Base-by-base conservation (phyloP, 2,329 filamentous ascomycete genomes). In the Penicillium italicum region DNA sequence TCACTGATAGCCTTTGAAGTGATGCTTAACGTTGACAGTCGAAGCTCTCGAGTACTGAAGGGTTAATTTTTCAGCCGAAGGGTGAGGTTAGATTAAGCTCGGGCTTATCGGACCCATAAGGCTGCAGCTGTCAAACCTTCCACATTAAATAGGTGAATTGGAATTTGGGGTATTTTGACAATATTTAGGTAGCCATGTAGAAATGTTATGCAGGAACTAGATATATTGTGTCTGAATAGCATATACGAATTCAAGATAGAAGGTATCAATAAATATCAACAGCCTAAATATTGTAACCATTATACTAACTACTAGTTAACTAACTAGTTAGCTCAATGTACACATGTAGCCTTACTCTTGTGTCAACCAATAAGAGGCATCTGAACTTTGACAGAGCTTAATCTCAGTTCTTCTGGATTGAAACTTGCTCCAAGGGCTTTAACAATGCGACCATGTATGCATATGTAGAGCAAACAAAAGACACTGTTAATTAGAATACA, bases 81-180 rank as follows among this genome's bases (percentile, higher is more conserved):
- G 53, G 34, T 55, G 53, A 55, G 53, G 53, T 55, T 41, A 26
- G 41, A 55, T 55, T 55, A 55, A 55, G 53, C 53, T 55, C 53
- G 14, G 36, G 52, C 52, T 50, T 53, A 53, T 53, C 52, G 53
- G 53, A 55, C 53, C 53, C 53, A 55, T 33, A 54, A 54, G 52
- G 46, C 52, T 54, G 52, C 52, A 47, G 50, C 50, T 37, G 49
- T 49, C 50, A 38, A 52, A 47, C 14, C 9, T 42, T 28, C 24
- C 40, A 37, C 30, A 24, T 52, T 46, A 30, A 10, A n/a, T 18
- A 10, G 5, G 5, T 41, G 47, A 30, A n/a, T 31, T 40, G 46
- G 22, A 28, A 24, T 37, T 48, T 37, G 33, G 7, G 11, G 4
- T 48, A 34, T 24, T 34, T 33, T 24, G n/a, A 33, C 18, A 24